Base-by-base conservation (phyloP, 495 filamentous ascomycete species). In the Xylaria venustula region DNA sequence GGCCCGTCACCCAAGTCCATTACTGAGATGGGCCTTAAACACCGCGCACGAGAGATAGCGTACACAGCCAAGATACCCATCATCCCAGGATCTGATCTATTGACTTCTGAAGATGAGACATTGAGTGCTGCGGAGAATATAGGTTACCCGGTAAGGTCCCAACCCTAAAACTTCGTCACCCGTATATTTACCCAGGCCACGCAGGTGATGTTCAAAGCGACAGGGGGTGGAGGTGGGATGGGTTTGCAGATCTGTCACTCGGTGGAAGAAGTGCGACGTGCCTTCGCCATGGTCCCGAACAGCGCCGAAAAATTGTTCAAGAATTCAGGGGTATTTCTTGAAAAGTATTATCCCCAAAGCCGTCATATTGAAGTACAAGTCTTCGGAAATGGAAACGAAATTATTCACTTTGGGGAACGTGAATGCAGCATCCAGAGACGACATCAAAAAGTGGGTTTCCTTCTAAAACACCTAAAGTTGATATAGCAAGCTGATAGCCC, bases 361-460 rank as follows among this genome's bases (percentile, higher is more conserved):
- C 80, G 77, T 34, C 83, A 86, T 62, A 70, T 87, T 14, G 83
- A 87, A 59, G 78, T 87, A 11, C 84, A 86, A 56, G 72, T 87
- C 20, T 72, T 86, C 20, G 85, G 85, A 15, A 82, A 86, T 62
- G 82, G 82, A 0, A 74, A 73, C 1, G 61, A 76, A n/a, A 81
- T 82, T 2, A 72, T 79, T 7, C 76, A 82, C 62, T 72, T 85
- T 8, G 81, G 82, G 60, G 83, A 86, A 66, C 72, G 84, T 52
- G 85, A 87, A 36, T 87, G 85, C 53, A 83, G 79, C 48, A 77
- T 86, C 4, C 84, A 87, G 66, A 73, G 85, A 19, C 75, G 85
- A 23, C 80, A 78, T 54, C 79, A 82, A 61, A 81, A 81, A 49
- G 47, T 50, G 7, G 11, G 15, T 50, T 7, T 11, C 22, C 44